phyloP scores from a whole-genome alignment of 2,329 filamentous ascomycete species.

The Penicillium sp. region DNA sequence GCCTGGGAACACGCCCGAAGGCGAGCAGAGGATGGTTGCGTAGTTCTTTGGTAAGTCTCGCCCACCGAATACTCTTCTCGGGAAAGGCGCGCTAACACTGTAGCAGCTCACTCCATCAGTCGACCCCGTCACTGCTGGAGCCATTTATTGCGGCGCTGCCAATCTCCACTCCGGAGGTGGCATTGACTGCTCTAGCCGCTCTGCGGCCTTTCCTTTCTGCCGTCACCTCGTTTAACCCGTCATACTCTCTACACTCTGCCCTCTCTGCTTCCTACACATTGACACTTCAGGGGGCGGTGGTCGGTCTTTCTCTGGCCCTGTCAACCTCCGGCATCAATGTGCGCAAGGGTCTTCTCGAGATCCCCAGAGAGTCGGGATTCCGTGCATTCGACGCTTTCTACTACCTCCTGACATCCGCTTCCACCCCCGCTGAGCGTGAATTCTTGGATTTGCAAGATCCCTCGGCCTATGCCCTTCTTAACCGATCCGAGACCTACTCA shows the following conservation, averaged over 20 bases:
- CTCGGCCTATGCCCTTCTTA: constrained; percentile 73
- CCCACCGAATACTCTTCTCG: neutral
- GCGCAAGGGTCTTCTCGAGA: constrained; percentile 70
- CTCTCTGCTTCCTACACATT: constrained; percentile 79
- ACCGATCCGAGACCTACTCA: constrained; percentile 78
- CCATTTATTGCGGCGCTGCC: constrained; percentile 82
- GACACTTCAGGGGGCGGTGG: constrained; percentile 75
- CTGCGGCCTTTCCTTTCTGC: constrained; percentile 83
- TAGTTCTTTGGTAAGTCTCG: constrained; percentile 72
- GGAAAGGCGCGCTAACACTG: constrained; percentile 16
- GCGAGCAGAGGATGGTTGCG: constrained; percentile 91
- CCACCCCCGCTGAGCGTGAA: constrained; percentile 83
- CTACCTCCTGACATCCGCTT: constrained; percentile 88
- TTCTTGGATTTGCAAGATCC: constrained; percentile 77
- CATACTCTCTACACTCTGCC: constrained; percentile 73
- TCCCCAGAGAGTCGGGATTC: constrained; percentile 76
- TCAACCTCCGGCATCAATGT: constrained; percentile 89
- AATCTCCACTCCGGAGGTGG: constrained; percentile 68
- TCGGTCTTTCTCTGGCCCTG: constrained; percentile 70
- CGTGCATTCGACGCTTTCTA: constrained; percentile 98
- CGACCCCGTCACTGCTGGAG: constrained; percentile 76
- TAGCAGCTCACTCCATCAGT: constrained; percentile 77
- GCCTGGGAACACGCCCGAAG: constrained; percentile 96
- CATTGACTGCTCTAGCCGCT: constrained; percentile 77
- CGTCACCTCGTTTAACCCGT: constrained; percentile 86